Base-by-base conservation (phyloP, 805 yeast genomes). In the Kazachstania taianensis region DNA sequence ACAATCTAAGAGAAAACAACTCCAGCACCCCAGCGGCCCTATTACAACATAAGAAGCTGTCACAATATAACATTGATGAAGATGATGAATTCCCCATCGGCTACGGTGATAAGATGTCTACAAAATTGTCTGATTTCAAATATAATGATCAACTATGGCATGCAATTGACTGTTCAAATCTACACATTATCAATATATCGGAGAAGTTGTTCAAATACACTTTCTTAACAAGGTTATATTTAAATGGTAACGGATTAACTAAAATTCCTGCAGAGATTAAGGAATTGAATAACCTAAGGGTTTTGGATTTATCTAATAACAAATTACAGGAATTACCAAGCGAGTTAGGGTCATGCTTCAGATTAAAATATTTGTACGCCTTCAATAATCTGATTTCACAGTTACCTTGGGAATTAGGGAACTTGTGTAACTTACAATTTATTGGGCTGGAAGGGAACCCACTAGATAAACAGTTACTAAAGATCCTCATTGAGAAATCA, bases 391-490 rank as follows among this genome's bases (percentile, higher is more conserved):
- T 78, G 55, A 65, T 92, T 44, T 65, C 69, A 36, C 70, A 73
- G 1, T 63, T 92, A 43, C 98, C 99, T 2, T 69, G 63, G 58
- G 92, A 81, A 54, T 77, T 92, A 57, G 96, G 97, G 19, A 79
- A 76, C 48, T 65, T 94, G 40, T 81, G 75, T 55, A 89, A 84
- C 48, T 69, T 92, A 44, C 81, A 83, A 46, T 81, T 89, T 54
- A 62, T 92, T 34, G 99, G 98, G 24, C 68, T 89, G 30, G 96
- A 89, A 59, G 98, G 98, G 2, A 92, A 92, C 55, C 83, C 94
- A 3, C 65, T 92, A 52, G 81, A 80, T 49, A 66, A 69, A 38
- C 73, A 69, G 16, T 58, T 74, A 41, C 74, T 84, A 29, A 72
- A 77, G 44, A 70, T 81, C 20, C 53, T 92, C 34, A 76, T 94